Evolutionary conservation across 306 rosid species (phyloP).

Genomic region (Casuarina glauca): DNA sequence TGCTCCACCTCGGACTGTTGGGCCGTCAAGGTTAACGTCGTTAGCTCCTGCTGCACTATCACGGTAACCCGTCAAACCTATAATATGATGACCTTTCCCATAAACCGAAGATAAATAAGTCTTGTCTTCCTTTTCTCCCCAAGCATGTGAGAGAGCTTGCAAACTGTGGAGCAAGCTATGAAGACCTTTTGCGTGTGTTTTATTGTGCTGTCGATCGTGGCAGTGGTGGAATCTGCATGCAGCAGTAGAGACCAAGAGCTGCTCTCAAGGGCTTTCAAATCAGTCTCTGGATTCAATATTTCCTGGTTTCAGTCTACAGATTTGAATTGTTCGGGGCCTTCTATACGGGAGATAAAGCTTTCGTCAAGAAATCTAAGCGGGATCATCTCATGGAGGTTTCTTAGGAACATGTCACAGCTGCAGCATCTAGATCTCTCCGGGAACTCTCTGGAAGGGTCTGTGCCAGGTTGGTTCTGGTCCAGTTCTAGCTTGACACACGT

Average conservation of each 20-base stretch:
- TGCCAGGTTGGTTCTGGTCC: slow-evolving; percentile 73
- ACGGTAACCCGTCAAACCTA: not conserved
- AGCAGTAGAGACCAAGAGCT: slow-evolving; percentile 45
- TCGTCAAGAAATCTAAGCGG: slow-evolving; percentile 63
- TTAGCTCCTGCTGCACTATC: slow-evolving; percentile 37
- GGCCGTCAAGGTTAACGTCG: slow-evolving; percentile 42
- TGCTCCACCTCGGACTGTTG: slow-evolving; percentile 19
- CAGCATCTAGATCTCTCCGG: slow-evolving; percentile 62
- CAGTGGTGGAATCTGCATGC: slow-evolving; percentile 53
- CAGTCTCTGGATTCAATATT: slow-evolving; percentile 58
- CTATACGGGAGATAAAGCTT: slow-evolving; percentile 43
- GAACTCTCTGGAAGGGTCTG: slow-evolving; percentile 60
- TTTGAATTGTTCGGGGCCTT: slow-evolving; percentile 49
- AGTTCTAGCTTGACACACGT: slow-evolving; percentile 37
- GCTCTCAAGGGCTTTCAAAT: slow-evolving; percentile 57
- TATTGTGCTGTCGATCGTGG: slow-evolving; percentile 40
- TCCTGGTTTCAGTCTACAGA: slow-evolving; percentile 38
- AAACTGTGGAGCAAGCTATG: slow-evolving; percentile 24
- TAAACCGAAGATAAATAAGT: not conserved
- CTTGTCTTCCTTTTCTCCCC: not conserved
- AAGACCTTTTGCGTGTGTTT: slow-evolving; percentile 29
- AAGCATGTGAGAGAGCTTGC: not conserved
- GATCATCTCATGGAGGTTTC: slow-evolving; percentile 59
- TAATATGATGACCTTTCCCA: not conserved
- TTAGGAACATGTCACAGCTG: slow-evolving; percentile 56